Evolutionary conservation across 2,329 filamentous ascomycete species (phyloP), one percentile per base, ranked within the genome.

Genomic region (Penicillium digitatum): DNA sequence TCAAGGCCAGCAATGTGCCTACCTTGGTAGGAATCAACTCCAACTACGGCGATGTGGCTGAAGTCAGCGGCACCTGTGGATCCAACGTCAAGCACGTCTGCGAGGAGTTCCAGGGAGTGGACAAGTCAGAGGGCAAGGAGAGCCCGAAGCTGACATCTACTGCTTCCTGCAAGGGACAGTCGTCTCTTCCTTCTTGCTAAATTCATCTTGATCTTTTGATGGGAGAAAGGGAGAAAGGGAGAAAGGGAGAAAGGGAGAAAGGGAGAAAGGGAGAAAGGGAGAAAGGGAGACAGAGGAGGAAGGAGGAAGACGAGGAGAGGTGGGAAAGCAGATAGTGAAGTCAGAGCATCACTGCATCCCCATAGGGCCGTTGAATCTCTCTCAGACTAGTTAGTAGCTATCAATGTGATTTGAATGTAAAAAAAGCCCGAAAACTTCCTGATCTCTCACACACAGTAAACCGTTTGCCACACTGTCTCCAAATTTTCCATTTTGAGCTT

Each of bases 11-110:
- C 16, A 52, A 55, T 5, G 65, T 69, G 29, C 57, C 60, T 31
- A 39, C 59, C n/a, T 45, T 72, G 42, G 64, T 64, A 9, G 70
- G 73, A 51, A 73, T 75, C 62, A 76, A 76, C 64, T 68, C 67
- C 57, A 74, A 74, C 66, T 74, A 70, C 42, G 72, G 72, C 32
- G 72, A 75, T 54, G 65, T 62, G 12, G 66, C 71, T 7, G 71
- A 61, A 11, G 51, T 67, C 22, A 60, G 27, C 45, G 52, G 40
- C 47, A 62, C 54, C 8, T 63, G 61, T 32, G 69, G 65, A 42
- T 68, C 67, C 22, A 61, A 60, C 20, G 69, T 75, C 48, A 59
- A 57, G 24, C 64, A 67, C n/a, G 69, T 74, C 54, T 75, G 72
- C 58, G 58, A 61, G 18, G 67, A 70, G 55, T 74, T 69, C 62